A percentile compares a stretch with the other conserved stretches of the same genome.
Evolutionary conservation across 2,329 filamentous ascomycete genomes (phyloP).

Genomic region (Exophiala aquamarina): DNA sequence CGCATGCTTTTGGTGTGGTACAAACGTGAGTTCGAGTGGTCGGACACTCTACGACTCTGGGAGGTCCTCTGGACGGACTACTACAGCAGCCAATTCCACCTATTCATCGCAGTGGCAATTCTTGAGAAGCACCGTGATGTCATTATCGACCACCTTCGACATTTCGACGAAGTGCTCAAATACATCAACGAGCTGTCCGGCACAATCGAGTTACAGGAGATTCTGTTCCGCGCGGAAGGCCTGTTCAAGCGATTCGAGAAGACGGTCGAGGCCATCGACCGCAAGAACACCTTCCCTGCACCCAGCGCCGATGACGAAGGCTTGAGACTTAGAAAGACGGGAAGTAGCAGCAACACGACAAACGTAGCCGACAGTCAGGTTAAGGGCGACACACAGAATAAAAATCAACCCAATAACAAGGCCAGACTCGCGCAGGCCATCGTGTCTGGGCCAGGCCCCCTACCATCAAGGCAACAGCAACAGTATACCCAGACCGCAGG

Average conservation of each 20-base stretch:
- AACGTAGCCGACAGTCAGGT: not conserved
- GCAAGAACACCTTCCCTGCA: constrained; percentile 79
- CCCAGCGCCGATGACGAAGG: constrained; percentile 38
- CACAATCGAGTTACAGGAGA: constrained; percentile 86
- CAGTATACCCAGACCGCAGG: constrained; percentile 2
- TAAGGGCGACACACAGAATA: not conserved
- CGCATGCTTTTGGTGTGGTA: constrained; percentile 99
- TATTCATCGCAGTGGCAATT: constrained; percentile 92
- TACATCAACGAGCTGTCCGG: constrained; percentile 95
- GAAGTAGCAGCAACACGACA: not conserved
- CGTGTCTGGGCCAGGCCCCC: constrained; percentile 1
- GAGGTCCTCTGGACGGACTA: constrained; percentile 94
- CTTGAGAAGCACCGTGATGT: constrained; percentile 94
- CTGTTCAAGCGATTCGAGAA: constrained; percentile 87
- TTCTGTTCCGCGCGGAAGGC: constrained; percentile 81
- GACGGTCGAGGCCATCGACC: constrained; percentile 87
- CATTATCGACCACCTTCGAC: constrained; percentile 89
- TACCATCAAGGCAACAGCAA: not conserved
- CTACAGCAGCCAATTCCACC: constrained; percentile 82
- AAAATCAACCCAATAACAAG: not conserved
- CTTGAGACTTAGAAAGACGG: constrained; percentile 15
- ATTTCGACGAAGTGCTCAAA: constrained; percentile 97
- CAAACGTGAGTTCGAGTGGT: constrained; percentile 93
- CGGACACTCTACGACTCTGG: constrained; percentile 84
- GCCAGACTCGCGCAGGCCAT: constrained; percentile 1